Conservation (phyloP, 768 basidiomycete species). For the Boletus rex-veris region DNA sequence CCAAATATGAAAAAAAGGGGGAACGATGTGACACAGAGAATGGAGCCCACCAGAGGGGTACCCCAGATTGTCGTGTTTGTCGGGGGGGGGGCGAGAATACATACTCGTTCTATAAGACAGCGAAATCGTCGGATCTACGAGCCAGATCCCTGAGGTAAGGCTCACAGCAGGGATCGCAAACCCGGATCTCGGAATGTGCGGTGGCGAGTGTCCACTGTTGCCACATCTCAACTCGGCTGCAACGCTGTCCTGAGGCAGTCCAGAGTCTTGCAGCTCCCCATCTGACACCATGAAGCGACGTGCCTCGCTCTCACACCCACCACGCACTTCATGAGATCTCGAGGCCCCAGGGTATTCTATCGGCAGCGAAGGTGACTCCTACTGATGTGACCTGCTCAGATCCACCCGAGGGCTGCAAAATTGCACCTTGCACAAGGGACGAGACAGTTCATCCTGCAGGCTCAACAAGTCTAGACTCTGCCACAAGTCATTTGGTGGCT, state of each 20-base stretch:
- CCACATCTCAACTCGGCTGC: slow-evolving; percentile 13
- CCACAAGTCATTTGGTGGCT: slow-evolving; percentile 30
- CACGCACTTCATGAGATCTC: not conserved
- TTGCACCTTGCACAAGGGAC: not conserved
- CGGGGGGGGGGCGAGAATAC: not conserved
- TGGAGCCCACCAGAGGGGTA: slow-evolving; percentile 14
- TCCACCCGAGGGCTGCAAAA: slow-evolving; percentile 13
- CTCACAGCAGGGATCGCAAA: slow-evolving; percentile 9
- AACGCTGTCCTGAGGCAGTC: slow-evolving; percentile 4
- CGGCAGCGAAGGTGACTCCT: slow-evolving; percentile 10
- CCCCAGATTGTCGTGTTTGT: slow-evolving; percentile 19
- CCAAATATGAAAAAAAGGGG: slow-evolving; percentile 2
- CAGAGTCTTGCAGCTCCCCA: slow-evolving; percentile 5
- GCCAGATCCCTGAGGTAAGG: slow-evolving; percentile 10
- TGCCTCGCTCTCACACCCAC: slow-evolving; percentile 13
- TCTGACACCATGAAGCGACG: slow-evolving; percentile 7
- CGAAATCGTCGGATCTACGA: slow-evolving; percentile 19
- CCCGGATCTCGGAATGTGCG: slow-evolving; percentile 16
- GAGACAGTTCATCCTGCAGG: not conserved
- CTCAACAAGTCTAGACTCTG: slow-evolving; percentile 8
- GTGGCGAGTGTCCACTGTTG: slow-evolving; percentile 10
- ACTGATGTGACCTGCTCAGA: slow-evolving; percentile 3
- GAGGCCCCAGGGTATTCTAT: not conserved
- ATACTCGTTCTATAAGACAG: not conserved
- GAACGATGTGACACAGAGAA: slow-evolving; percentile 7